Percentiles rank a stretch among this genome's conserved stretches.
These are phyloP conservation scores for Calonectria pseudoreteaudii DNA, from an alignment of 2,329 filamentous ascomycete genomes.

Conservation along the genomic window DNA sequence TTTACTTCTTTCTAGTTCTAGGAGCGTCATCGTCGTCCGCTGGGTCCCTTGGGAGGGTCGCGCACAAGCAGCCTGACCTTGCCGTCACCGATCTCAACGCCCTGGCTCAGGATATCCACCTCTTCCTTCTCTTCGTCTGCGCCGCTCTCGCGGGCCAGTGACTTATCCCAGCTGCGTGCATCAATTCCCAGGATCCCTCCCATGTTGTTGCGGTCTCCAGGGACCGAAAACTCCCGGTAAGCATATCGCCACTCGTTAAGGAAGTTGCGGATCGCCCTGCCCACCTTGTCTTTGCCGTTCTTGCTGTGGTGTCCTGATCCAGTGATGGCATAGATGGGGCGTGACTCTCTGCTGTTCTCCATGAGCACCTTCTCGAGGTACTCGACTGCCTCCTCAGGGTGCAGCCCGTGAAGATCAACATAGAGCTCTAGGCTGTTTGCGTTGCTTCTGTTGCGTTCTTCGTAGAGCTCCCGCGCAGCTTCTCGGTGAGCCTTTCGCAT, in stretches of 20 bases:
- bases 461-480: conserved; percentile 90
- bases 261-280: conserved; percentile 90
- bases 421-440: conserved; percentile 79
- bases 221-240: conserved; percentile 95
- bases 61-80: conserved; percentile 74
- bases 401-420: conserved; percentile 97
- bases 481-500: conserved; percentile 98
- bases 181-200: conserved; percentile 82
- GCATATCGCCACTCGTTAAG: conserved; percentile 96
- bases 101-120: conserved; percentile 71
- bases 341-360: conserved; percentile 79
- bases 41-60: conserved; percentile 69
- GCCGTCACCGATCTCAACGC: conserved; percentile 75
- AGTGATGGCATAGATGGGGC: conserved; percentile 93
- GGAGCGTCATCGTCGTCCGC: conserved; percentile 56
- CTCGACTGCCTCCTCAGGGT: conserved; percentile 95
- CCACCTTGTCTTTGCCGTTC: conserved; percentile 98
- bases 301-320: conserved; percentile 98
- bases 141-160: conserved; percentile 61
- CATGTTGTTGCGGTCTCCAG: conserved; percentile 86
- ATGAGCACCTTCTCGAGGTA: conserved; percentile 90
- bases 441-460: conserved; percentile 85
- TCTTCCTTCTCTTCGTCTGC: conserved; percentile 59
- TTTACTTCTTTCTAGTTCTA: conserved; percentile 46
- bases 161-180: conserved; percentile 75